Percentiles rank a stretch among this genome's conserved stretches.
phyloP scores from a whole-genome alignment of 2,329 filamentous ascomycete species.

The Calonectria honghensis region DNA sequence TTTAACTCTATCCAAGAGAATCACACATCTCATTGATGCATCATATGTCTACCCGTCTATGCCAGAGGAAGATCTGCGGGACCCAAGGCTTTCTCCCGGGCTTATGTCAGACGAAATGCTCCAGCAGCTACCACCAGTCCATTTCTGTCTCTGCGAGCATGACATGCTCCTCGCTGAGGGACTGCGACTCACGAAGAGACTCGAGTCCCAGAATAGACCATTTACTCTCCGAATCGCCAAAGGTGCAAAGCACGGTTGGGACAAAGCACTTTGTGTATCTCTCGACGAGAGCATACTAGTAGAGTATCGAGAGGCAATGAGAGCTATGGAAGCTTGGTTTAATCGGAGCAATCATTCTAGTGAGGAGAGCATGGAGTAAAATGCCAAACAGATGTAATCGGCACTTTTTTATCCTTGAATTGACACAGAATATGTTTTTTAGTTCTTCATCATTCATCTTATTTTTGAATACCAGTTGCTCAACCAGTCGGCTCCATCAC shows the following conservation, averaged over 20 bases:
- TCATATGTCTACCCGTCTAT: constrained; percentile 12
- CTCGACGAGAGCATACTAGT: not conserved
- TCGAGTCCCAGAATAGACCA: not conserved
- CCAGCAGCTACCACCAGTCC: not conserved
- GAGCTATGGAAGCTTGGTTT: not conserved
- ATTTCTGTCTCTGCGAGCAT: constrained; percentile 5
- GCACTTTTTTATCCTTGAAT: too few species aligned
- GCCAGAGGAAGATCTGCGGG: not conserved
- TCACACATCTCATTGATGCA: not conserved
- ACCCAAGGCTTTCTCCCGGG: not conserved
- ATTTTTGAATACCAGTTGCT: too few species aligned
- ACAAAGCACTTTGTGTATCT: not conserved
- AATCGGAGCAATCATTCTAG: not conserved
- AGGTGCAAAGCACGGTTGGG: constrained; percentile 14
- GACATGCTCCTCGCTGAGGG: constrained; percentile 6
- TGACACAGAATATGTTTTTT: too few species aligned
- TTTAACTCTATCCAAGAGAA: not conserved
- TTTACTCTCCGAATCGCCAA: not conserved
- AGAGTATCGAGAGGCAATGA: not conserved
- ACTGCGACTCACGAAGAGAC: not conserved
- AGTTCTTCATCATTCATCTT: too few species aligned
- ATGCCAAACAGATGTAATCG: too few species aligned
- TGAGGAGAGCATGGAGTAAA: not conserved
- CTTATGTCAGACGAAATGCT: constrained; percentile 3
- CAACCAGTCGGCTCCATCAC: too few species aligned